phyloP scores from a whole-genome alignment of 2,329 filamentous ascomycete genomes.

The Paecilomyces sp. region DNA sequence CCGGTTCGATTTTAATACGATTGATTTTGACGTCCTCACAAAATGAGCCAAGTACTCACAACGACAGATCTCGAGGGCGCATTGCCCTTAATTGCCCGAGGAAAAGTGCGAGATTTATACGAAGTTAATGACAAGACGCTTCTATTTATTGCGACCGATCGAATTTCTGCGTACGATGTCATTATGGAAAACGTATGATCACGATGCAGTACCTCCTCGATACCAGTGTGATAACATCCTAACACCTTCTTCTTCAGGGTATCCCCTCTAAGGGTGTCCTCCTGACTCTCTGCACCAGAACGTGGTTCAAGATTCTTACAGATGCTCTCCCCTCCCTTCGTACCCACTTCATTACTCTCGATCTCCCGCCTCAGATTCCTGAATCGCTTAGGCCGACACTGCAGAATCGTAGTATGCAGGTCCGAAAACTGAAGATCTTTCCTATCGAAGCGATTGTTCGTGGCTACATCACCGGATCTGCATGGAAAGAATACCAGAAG shows the following conservation, averaged over 20 bases:
- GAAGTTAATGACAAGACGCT: slow-evolving; percentile 62
- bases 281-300: slow-evolving; percentile 58
- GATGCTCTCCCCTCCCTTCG: slow-evolving; percentile 50
- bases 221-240: not conserved
- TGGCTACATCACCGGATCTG: slow-evolving; percentile 81
- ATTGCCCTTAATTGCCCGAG: slow-evolving; percentile 49
- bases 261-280: slow-evolving; percentile 32
- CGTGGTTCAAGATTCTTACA: slow-evolving; percentile 61
- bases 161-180: slow-evolving; percentile 93
- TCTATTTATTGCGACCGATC: slow-evolving; percentile 79
- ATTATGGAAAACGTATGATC: slow-evolving; percentile 60
- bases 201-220: not conserved
- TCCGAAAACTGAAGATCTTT: slow-evolving; percentile 65
- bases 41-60: slow-evolving; percentile 33
- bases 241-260: not conserved
- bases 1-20: not conserved
- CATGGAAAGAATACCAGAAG: slow-evolving; percentile 70
- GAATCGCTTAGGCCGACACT: slow-evolving; percentile 45
- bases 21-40: not conserved
- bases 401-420: slow-evolving; percentile 66
- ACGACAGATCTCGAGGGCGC: slow-evolving; percentile 35
- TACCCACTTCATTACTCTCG: slow-evolving; percentile 57
- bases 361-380: slow-evolving; percentile 47
- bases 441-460: slow-evolving; percentile 81
- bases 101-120: slow-evolving; percentile 80